Evolutionary conservation across 2,329 filamentous ascomycete genomes (phyloP).

Genomic region (Pseudocercospora ulei): DNA sequence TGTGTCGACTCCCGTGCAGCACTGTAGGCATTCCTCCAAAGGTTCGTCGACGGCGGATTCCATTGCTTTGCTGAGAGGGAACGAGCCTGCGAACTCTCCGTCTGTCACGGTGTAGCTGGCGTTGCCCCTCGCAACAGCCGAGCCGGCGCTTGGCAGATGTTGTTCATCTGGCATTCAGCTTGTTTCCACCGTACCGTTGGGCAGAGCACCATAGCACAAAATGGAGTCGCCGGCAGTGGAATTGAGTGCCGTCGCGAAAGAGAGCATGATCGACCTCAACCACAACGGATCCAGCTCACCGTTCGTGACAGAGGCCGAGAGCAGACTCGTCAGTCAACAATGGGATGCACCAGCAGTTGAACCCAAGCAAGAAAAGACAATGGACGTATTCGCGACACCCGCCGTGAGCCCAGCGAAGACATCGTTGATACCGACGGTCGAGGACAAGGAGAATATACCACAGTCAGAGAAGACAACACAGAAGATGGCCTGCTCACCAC

Average conservation of each 20-base stretch:
- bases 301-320: constrained; percentile 41
- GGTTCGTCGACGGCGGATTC: too few species aligned
- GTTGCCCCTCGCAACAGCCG: too few species aligned
- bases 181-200: constrained; percentile 4
- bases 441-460: constrained; percentile 32
- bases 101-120: too few species aligned
- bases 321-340: constrained; percentile 30
- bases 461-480: constrained; percentile 18
- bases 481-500: constrained; percentile 24
- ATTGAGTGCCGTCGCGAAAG: constrained; percentile 13
- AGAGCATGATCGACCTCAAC: constrained; percentile 27
- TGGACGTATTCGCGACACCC: constrained; percentile 20
- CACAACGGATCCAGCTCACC: constrained; percentile 40
- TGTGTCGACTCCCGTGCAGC: too few species aligned
- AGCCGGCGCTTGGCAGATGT: too few species aligned
- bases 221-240: constrained; percentile 24
- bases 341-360: constrained; percentile 22
- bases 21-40: too few species aligned
- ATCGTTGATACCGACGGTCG: constrained; percentile 13
- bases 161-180: too few species aligned
- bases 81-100: too few species aligned
- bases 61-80: too few species aligned
- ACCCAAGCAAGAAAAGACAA: constrained; percentile 18
- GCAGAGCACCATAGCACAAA: background rate
- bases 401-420: constrained; percentile 10